Evolutionary conservation across 176 grass and related monocot species (phyloP).

Genomic region (Metroxylon sagu): DNA sequence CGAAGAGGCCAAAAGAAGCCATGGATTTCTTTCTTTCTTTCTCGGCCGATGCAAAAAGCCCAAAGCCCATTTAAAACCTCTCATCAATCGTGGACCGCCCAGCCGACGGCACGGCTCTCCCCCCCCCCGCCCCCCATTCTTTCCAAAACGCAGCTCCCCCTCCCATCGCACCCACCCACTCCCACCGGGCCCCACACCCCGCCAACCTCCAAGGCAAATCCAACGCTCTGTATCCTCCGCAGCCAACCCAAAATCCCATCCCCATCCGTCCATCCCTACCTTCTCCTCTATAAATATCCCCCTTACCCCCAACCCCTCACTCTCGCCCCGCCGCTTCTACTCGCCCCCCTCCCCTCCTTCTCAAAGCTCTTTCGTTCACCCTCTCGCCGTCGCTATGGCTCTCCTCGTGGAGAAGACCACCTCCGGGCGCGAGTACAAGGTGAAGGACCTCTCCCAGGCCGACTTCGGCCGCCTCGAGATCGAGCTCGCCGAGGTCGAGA

Average conservation of each 20-base stretch:
- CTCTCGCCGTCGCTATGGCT: slow-evolving; percentile 28
- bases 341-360: background rate
- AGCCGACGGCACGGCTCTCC: too few species aligned
- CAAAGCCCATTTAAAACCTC: too few species aligned
- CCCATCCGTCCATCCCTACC: background rate
- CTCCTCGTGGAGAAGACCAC: slow-evolving; percentile 90
- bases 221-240: background rate
- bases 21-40: rapidly evolving
- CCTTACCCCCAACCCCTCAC: background rate
- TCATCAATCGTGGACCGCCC: too few species aligned
- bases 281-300: too few species aligned
- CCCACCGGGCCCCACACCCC: too few species aligned
- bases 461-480: slow-evolving; percentile 90
- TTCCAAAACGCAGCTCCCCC: too few species aligned
- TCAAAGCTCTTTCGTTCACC: slow-evolving; percentile 6
- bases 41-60: too few species aligned
- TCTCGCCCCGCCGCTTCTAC: too few species aligned
- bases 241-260: background rate
- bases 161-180: too few species aligned
- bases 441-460: slow-evolving; percentile 89
- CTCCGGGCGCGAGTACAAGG: slow-evolving; percentile 81
- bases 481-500: slow-evolving; percentile 91
- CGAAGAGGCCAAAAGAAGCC: too few species aligned
- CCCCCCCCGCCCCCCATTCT: too few species aligned
- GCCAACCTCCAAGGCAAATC: too few species aligned